A percentile compares a stretch with the other conserved stretches of the same genome.
Evolutionary conservation across 805 yeast species (phyloP).

Genomic region (Candida montana): DNA sequence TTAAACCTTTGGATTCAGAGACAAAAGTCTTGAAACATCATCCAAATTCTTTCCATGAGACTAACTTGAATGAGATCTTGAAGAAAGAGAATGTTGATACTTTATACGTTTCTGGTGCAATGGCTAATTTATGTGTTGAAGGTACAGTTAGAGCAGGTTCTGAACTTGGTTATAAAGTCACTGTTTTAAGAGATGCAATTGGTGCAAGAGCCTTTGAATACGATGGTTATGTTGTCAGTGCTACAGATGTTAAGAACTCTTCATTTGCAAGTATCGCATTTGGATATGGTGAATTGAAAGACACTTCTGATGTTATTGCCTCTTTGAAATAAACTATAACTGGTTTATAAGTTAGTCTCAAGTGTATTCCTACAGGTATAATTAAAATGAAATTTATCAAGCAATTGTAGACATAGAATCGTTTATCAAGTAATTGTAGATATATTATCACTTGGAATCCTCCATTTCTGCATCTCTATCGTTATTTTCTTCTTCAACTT

Average conservation of each 20-base stretch:
- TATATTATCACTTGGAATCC: constrained; percentile 2
- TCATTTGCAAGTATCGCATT: constrained; percentile 17
- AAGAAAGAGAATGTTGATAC: constrained; percentile 6
- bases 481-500: constrained; percentile 1
- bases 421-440: no score
- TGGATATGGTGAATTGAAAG: constrained; percentile 11
- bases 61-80: constrained; percentile 11
- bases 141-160: constrained; percentile 18
- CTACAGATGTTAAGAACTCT: constrained; percentile 9
- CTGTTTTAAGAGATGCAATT: constrained; percentile 15
- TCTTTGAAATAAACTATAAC: neutral
- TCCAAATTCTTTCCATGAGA: constrained; percentile 15
- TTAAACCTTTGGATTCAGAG: constrained; percentile 10
- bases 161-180: constrained; percentile 16
- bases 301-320: constrained; percentile 8
- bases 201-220: constrained; percentile 15
- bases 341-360: no score
- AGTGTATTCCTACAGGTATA: no score
- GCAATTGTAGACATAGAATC: no score
- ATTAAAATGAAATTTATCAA: no score
- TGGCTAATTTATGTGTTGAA: constrained; percentile 19
- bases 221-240: constrained; percentile 12
- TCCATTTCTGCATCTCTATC: constrained; percentile 6
- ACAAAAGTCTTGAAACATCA: constrained; percentile 9
- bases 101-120: constrained; percentile 16